Percentiles rank a stretch among this genome's conserved stretches.
Evolutionary conservation across 192 early-diverging fungal species (phyloP).

Genomic region (Gigaspora rosea): DNA sequence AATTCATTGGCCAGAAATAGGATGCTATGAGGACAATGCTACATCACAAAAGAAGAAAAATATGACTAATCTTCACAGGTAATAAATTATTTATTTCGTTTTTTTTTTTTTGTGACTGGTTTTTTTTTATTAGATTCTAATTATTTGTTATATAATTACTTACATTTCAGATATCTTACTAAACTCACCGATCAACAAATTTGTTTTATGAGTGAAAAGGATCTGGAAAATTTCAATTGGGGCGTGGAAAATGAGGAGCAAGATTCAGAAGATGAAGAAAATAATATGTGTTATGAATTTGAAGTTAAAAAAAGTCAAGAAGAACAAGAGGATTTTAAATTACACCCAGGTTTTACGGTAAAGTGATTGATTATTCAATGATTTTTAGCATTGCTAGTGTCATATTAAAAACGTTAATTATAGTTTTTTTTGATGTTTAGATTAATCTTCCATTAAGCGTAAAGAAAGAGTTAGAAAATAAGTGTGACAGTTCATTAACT

Average conservation of each 20-base stretch:
- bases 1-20: slow-evolving; percentile 29
- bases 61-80: slow-evolving; percentile 35
- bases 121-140: neutral
- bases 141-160: neutral
- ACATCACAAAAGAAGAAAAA: slow-evolving; percentile 31
- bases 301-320: slow-evolving; percentile 28
- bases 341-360: slow-evolving; percentile 12
- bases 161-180: slow-evolving; percentile 16
- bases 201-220: slow-evolving; percentile 25
- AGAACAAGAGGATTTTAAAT: slow-evolving; percentile 14
- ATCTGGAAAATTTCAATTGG: slow-evolving; percentile 25
- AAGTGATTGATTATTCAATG: neutral
- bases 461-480: neutral
- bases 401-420: neutral
- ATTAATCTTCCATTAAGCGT: neutral
- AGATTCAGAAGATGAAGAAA: slow-evolving; percentile 3
- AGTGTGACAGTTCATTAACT: neutral
- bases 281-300: slow-evolving; percentile 1
- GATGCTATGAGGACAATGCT: slow-evolving; percentile 30
- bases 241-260: neutral
- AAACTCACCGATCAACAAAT: slow-evolving; percentile 30
- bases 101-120: neutral
- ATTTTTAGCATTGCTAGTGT: neutral
- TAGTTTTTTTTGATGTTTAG: neutral
- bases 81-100: neutral